These are phyloP conservation scores for Hymenoscyphus fructigenus DNA, from an alignment of 2,329 filamentous ascomycete species.

Conservation along the genomic window DNA sequence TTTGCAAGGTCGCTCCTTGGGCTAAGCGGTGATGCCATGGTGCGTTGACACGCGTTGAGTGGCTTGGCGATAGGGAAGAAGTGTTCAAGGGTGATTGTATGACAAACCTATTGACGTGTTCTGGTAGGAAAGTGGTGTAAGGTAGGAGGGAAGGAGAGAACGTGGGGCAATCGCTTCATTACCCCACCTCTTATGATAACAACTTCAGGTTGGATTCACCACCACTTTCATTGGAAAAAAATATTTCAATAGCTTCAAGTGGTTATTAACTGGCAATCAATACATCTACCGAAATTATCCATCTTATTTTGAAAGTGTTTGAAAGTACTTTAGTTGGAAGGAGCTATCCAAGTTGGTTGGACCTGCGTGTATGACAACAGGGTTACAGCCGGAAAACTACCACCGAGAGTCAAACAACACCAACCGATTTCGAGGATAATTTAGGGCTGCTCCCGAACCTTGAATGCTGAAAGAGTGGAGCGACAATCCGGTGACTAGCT, in stretches of 20 bases:
- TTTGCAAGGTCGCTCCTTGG: background rate
- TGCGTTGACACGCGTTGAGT: background rate
- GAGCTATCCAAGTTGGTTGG: too few species aligned
- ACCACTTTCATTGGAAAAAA: background rate
- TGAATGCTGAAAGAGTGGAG: background rate
- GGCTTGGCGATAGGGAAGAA: background rate
- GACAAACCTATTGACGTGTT: background rate
- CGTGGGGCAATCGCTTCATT: background rate
- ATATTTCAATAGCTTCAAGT: too few species aligned
- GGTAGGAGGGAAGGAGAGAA: background rate
- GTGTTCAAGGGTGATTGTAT: background rate
- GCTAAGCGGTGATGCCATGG: background rate
- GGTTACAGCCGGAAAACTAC: too few species aligned
- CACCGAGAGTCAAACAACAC: too few species aligned
- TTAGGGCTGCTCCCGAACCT: background rate
- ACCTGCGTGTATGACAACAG: too few species aligned
- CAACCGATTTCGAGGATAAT: too few species aligned
- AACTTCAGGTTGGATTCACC: too few species aligned
- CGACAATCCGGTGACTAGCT: background rate
- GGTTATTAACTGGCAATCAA: too few species aligned
- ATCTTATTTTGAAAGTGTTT: too few species aligned
- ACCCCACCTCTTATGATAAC: background rate
- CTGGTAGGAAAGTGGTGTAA: background rate
- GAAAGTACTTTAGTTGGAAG: too few species aligned
- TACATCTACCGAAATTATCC: too few species aligned